Evolutionary conservation across 345 rosid species (phyloP).

Genomic region (Salix viminalis): DNA sequence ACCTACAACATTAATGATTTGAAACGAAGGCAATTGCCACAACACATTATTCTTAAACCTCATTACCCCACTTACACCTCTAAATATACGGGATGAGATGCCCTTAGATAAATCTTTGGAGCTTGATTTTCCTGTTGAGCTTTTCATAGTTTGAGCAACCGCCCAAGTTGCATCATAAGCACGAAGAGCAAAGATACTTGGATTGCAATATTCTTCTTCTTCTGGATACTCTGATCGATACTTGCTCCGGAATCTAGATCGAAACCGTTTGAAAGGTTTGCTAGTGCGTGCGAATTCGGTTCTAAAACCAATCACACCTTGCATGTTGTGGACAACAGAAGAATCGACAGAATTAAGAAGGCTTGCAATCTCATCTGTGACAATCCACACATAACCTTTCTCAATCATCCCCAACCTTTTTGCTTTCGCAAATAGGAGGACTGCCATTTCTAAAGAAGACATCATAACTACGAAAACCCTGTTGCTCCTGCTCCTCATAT

Average conservation of each 20-base stretch:
- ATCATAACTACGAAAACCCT: slow-evolving; percentile 17
- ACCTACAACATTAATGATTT: slow-evolving; percentile 30
- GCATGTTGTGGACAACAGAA: slow-evolving; percentile 22
- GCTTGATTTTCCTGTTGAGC: background rate
- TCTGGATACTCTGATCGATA: slow-evolving; percentile 15
- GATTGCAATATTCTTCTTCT: slow-evolving; percentile 27
- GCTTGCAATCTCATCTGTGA: slow-evolving; percentile 23
- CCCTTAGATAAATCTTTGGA: background rate
- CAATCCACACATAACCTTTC: slow-evolving; percentile 30
- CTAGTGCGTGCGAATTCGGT: slow-evolving; percentile 6
- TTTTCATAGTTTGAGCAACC: slow-evolving; percentile 18
- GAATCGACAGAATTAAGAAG: slow-evolving; percentile 13
- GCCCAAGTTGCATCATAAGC: slow-evolving; percentile 36
- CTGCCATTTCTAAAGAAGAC: slow-evolving; percentile 13
- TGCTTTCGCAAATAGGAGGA: slow-evolving; percentile 26
- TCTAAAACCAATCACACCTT: slow-evolving; percentile 26
- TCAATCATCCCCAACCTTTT: slow-evolving; percentile 31
- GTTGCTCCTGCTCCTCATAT: slow-evolving; percentile 11
- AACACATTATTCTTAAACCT: slow-evolving; percentile 15
- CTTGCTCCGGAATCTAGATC: slow-evolving; percentile 10
- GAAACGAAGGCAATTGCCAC: slow-evolving; percentile 7
- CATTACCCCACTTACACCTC: slow-evolving; percentile 26
- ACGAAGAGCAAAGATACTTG: slow-evolving; percentile 25
- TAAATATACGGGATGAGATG: slow-evolving; percentile 15
- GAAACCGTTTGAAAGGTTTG: slow-evolving; percentile 5